Evolutionary conservation across 2,329 filamentous ascomycete genomes (phyloP).

Genomic region (Neurospora sp.): DNA sequence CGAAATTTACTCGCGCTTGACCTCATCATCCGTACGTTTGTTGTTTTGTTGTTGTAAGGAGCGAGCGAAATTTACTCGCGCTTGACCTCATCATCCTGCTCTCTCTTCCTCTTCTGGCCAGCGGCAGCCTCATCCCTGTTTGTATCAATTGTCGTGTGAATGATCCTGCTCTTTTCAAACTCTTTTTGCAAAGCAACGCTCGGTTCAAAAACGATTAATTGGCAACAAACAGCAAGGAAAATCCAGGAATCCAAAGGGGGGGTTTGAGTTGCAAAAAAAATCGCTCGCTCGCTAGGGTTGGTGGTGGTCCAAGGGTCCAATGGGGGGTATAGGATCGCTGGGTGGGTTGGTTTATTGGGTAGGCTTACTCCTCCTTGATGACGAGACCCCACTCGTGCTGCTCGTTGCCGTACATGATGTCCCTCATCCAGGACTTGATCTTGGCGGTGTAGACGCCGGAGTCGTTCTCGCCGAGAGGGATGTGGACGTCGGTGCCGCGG

Average conservation of each 20-base stretch:
- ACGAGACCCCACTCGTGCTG: slow-evolving; percentile 61
- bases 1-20: background rate
- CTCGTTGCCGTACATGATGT: slow-evolving; percentile 66
- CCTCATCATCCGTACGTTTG: background rate
- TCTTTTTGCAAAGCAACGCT: background rate
- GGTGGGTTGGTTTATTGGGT: background rate
- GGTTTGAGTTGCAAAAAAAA: background rate
- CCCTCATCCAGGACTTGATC: slow-evolving; percentile 57
- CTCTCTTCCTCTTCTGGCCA: background rate
- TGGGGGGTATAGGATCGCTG: background rate
- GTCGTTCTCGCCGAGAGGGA: slow-evolving; percentile 47
- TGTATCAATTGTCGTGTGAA: background rate
- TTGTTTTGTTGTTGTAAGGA: background rate
- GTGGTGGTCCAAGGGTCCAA: background rate
- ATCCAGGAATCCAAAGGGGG: background rate
- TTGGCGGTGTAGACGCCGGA: slow-evolving; percentile 46
- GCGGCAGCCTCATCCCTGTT: background rate
- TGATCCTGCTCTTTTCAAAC: background rate
- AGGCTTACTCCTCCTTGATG: slow-evolving; percentile 43
- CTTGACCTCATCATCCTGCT: background rate
- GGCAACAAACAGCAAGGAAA: background rate
- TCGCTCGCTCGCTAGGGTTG: background rate
- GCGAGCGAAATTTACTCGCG: background rate
- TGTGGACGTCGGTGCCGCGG: slow-evolving; percentile 50
- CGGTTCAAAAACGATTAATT: background rate